Evolutionary conservation across 2,329 filamentous ascomycete genomes (phyloP).

Genomic region (Ophiocordyceps camponoti-floridani): DNA sequence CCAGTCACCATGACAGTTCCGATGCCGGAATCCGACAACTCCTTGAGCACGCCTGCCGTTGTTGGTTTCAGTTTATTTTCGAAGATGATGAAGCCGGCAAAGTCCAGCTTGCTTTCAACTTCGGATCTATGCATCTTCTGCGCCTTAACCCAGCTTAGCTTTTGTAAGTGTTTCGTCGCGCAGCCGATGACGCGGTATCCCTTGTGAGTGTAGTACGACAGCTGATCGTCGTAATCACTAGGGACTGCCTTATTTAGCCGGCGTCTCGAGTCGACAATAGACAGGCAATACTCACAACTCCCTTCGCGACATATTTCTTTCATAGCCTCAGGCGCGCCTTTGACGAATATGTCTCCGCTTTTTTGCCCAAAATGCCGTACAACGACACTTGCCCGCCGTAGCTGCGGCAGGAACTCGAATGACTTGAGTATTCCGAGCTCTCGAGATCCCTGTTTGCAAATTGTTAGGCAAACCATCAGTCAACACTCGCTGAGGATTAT

Average conservation of each 20-base stretch:
- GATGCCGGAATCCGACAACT: constrained; percentile 69
- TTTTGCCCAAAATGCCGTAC: constrained; percentile 74
- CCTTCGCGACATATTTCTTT: constrained; percentile 75
- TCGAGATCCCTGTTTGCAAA: constrained; percentile 29
- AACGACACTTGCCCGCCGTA: constrained; percentile 82
- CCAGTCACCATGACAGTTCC: constrained; percentile 92
- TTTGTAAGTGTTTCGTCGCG: constrained; percentile 72
- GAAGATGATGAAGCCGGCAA: constrained; percentile 93
- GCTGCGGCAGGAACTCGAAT: constrained; percentile 89
- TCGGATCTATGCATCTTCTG: constrained; percentile 84
- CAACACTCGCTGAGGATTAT: background rate
- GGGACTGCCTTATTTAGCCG: constrained; percentile 38
- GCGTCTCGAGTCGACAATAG: background rate
- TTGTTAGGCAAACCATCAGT: background rate
- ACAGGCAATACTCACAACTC: constrained; percentile 39
- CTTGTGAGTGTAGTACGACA: constrained; percentile 84
- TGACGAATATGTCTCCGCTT: constrained; percentile 80
- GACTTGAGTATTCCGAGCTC: constrained; percentile 82
- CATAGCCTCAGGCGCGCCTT: constrained; percentile 94
- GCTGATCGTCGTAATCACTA: constrained; percentile 70
- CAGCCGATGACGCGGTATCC: constrained; percentile 95
- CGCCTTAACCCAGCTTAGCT: constrained; percentile 82
- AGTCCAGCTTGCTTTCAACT: constrained; percentile 68
- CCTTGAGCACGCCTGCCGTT: constrained; percentile 63
- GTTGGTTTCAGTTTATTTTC: constrained; percentile 95